phyloP scores from a whole-genome alignment of 1,139 yeast genomes.

The Candida tropicalis region DNA sequence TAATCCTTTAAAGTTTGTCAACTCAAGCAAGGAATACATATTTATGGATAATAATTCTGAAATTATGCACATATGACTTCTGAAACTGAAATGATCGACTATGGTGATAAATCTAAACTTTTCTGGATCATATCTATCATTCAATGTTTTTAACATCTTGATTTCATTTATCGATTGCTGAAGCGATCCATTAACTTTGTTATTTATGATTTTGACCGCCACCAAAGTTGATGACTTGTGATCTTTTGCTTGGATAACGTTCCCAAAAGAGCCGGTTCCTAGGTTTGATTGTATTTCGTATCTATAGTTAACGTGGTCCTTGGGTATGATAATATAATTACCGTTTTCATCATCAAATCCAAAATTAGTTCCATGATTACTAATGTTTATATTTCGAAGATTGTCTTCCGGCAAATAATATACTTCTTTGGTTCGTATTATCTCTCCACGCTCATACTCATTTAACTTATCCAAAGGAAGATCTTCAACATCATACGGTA shows the following conservation, averaged over 20 bases:
- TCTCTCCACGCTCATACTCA: conserved; percentile 58
- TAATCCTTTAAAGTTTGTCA: conserved; percentile 63
- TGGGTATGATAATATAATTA: conserved; percentile 55
- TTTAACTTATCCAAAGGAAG: conserved; percentile 27
- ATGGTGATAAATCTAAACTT: conserved; percentile 52
- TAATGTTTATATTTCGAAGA: conserved; percentile 42
- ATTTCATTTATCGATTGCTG: conserved; percentile 77
- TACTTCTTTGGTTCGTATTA: conserved; percentile 39
- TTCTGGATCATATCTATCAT: conserved; percentile 17
- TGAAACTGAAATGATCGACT: conserved; percentile 65
- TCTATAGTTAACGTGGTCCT: conserved; percentile 79
- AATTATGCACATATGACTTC: conserved; percentile 82
- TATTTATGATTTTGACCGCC: conserved; percentile 78
- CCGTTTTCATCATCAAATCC: conserved; percentile 77
- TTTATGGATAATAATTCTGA: conserved; percentile 75
- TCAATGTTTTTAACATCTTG: conserved; percentile 59
- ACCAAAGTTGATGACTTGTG: conserved; percentile 56
- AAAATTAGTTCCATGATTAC: conserved; percentile 51
- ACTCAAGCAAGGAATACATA: conserved; percentile 65
- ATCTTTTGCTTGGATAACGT: conserved; percentile 71
- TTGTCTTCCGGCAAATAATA: conserved; percentile 38
- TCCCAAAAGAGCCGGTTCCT: conserved; percentile 87
- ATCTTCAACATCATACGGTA: conserved; percentile 11
- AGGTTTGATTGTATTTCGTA: conserved; percentile 61
- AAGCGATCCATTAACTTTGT: conserved; percentile 71